These are phyloP conservation scores for Usnea hakonensis DNA, from an alignment of 495 filamentous ascomycete species.

Conservation along the genomic window DNA sequence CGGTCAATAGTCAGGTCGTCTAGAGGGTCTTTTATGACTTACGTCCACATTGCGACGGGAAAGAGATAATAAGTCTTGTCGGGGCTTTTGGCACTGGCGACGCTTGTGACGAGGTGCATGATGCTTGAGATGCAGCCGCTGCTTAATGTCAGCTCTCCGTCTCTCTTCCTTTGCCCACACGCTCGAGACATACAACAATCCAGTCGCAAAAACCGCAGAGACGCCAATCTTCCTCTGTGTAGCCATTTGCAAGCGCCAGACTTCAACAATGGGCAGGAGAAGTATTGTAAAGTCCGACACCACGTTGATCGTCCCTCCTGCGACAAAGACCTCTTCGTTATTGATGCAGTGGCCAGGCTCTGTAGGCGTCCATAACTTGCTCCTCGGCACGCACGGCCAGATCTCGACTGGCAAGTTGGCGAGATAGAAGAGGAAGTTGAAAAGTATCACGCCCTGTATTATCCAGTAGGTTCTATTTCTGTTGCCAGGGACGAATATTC, in stretches of 20 bases:
- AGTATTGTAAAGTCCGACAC: constrained; percentile 29
- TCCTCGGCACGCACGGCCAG: constrained; percentile 7
- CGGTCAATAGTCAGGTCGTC: neutral
- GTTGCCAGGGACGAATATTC: constrained; percentile 3
- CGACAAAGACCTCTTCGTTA: constrained; percentile 23
- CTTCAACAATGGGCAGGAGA: constrained; percentile 25
- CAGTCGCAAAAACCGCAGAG: constrained; percentile 1
- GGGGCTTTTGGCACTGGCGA: constrained; percentile 1
- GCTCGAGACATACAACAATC: constrained; percentile 4
- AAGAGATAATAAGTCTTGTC: constrained; percentile 14
- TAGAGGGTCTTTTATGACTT: neutral
- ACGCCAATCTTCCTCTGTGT: neutral
- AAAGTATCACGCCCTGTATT: constrained; percentile 5
- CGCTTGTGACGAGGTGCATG: constrained; percentile 11
- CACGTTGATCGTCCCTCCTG: constrained; percentile 27
- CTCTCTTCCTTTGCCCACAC: neutral
- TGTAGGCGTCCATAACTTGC: constrained; percentile 4
- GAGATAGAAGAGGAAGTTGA: constrained; percentile 13
- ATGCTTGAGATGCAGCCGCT: constrained; percentile 16
- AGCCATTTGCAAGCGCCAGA: constrained; percentile 21
- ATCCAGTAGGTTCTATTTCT: constrained; percentile 7
- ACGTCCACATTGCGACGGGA: constrained; percentile 11
- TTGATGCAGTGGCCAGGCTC: constrained; percentile 27
- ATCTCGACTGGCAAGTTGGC: constrained; percentile 5
- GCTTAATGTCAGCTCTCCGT: neutral